Evolutionary conservation across 2,329 filamentous ascomycete genomes (phyloP), one percentile per base, ranked within the genome.

Genomic region (Fusarium mexicanum): DNA sequence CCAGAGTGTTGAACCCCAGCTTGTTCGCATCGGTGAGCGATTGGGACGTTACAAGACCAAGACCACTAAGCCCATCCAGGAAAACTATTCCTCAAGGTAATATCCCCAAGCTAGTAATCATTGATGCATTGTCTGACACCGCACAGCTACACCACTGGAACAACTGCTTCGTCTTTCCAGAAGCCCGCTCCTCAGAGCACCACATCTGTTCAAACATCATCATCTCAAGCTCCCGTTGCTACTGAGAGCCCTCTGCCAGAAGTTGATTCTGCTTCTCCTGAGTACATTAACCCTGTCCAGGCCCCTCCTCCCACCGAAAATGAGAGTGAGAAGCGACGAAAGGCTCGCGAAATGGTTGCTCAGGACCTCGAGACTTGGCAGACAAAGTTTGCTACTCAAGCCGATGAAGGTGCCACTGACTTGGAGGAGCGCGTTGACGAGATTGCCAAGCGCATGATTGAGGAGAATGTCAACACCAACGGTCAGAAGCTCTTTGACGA

Each of bases 1-100:
- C 17, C 92, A 98, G 79, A 98, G 97, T 77, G 95, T 99, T 8
- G 95, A 98, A 84, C 97, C 97, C 20, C 97, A 99, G 83, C 88
- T 99, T 20, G 90, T 96, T 64, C 94, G 95, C 78, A 98, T 99
- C 78, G 94, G 94, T 18, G 93, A 98, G 84, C 91, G 95, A 51
- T 88, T 99, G 17, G 95, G 95, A 46, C 88, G 93, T 54, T 94
- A 95, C 82, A 91, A 87, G 73, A 53, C 84, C 26, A 82, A 82
- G 68, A 76, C 78, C 11, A 76, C 77, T 11, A 83, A 80, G 72
- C 77, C 85, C 72, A 37, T 67, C n/a, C 55, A 72, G 47, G 70
- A 76, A 11, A 66, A 48, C 38, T 37, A 69, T 37, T 55, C 70
- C 31, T 59, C 74, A n/a, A 69, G 69, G 76, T 77, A 48, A 63